Percentiles rank a stretch among this genome's conserved stretches.
Evolutionary conservation across 306 rosid genomes (phyloP).

Genomic region (Cicer yamashitae): DNA sequence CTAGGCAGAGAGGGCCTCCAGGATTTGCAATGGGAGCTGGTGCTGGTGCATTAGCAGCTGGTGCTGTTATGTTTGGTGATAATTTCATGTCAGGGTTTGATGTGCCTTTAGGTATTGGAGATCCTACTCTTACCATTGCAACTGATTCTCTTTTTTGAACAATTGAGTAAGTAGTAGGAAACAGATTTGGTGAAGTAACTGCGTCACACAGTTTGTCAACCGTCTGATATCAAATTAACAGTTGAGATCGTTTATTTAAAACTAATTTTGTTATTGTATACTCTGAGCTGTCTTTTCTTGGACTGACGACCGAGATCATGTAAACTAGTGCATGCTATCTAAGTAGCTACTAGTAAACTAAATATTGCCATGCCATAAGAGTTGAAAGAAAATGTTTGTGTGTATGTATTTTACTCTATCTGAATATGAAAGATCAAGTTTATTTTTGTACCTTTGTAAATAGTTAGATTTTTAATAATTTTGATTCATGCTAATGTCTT

Average conservation of each 20-base stretch:
- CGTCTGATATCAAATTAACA: too few species aligned
- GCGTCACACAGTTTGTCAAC: too few species aligned
- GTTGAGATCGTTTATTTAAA: too few species aligned
- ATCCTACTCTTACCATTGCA: conserved; percentile 61
- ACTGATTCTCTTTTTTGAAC: conserved; percentile 68
- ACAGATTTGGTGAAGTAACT: too few species aligned
- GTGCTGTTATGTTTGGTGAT: conserved; percentile 83
- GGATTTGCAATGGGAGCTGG: conserved; percentile 65
- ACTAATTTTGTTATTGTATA: too few species aligned
- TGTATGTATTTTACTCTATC: background rate
- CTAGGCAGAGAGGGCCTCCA: conserved; percentile 56
- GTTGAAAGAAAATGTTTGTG: conserved; percentile 12
- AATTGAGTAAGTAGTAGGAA: too few species aligned
- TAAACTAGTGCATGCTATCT: background rate
- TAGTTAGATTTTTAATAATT: background rate
- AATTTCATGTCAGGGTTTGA: conserved; percentile 74
- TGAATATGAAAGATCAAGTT: background rate
- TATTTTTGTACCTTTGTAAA: background rate
- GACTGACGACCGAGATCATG: background rate
- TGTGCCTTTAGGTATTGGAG: conserved; percentile 54
- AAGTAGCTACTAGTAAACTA: background rate
- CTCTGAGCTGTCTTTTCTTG: background rate
- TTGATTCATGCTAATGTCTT: background rate
- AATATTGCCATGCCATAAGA: conserved; percentile 23
- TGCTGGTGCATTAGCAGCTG: conserved; percentile 83